phyloP scores from a whole-genome alignment of 352 stramenopile genomes.

The Phytopythium helicoides region DNA sequence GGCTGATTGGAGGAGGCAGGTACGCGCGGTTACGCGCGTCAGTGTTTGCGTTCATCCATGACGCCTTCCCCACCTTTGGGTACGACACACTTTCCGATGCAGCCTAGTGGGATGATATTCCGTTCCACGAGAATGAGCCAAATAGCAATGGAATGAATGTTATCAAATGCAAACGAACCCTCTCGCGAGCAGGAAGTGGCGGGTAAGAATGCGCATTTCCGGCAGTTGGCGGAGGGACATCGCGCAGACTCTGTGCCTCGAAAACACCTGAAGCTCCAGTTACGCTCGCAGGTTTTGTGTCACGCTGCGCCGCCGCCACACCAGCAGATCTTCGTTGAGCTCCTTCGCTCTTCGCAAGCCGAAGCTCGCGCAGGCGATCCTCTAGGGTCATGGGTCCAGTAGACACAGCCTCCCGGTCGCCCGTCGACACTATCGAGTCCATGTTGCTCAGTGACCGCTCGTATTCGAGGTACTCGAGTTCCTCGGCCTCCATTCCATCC shows the following conservation, averaged over 20 bases:
- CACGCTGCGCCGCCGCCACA: neutral
- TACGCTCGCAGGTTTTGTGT: neutral
- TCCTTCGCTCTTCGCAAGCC: conserved; percentile 30
- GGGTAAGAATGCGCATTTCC: conserved; percentile 4
- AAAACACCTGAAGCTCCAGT: neutral
- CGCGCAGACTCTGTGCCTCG: too few species aligned
- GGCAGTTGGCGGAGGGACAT: neutral
- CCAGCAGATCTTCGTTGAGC: conserved; percentile 15
- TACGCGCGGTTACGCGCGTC: conserved; percentile 8
- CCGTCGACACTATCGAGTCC: conserved; percentile 13
- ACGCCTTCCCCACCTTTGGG: conserved; percentile 53
- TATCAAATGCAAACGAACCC: conserved; percentile 12
- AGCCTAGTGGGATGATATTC: too few species aligned
- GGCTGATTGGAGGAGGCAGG: conserved; percentile 31
- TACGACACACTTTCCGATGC: conserved; percentile 31
- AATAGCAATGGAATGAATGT: neutral
- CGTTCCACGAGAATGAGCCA: too few species aligned
- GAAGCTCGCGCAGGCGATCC: conserved; percentile 45
- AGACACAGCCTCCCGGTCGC: conserved; percentile 6
- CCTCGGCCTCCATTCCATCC: conserved; percentile 73
- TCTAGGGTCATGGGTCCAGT: conserved; percentile 37
- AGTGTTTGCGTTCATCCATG: conserved; percentile 47
- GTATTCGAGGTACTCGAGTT: conserved; percentile 59
- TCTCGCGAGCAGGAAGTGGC: conserved; percentile 14
- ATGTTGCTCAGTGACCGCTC: conserved; percentile 33